These are phyloP conservation scores for Tuber indicum DNA, from an alignment of 495 filamentous ascomycete species.

Conservation along the genomic window DNA sequence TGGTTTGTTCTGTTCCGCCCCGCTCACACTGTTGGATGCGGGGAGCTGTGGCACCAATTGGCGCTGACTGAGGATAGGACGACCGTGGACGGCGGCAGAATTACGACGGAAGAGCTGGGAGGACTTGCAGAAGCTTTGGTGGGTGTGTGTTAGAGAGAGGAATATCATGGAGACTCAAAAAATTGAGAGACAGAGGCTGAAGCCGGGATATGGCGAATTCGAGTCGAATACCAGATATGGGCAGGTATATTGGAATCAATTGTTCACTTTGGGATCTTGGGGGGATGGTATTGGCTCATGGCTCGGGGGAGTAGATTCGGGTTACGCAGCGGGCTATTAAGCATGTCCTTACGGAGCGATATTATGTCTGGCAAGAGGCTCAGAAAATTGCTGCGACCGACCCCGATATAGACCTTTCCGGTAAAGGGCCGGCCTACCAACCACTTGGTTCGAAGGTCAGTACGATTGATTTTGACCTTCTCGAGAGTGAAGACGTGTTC, in stretches of 20 bases:
- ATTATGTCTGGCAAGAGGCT: slow-evolving; percentile 85
- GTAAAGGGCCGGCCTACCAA: slow-evolving; percentile 48
- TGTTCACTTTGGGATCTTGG: not conserved
- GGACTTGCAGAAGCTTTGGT: slow-evolving; percentile 88
- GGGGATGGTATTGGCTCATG: not conserved
- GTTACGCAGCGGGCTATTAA: slow-evolving; percentile 71
- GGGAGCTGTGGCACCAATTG: not conserved
- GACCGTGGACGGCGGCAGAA: slow-evolving; percentile 81
- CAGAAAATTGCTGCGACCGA: slow-evolving; percentile 61
- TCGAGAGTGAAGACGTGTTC: not conserved
- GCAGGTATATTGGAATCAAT: slow-evolving; percentile 50
- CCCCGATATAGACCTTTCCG: slow-evolving; percentile 56
- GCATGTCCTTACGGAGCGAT: slow-evolving; percentile 77
- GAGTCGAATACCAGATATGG: slow-evolving; percentile 56
- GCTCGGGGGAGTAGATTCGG: slow-evolving; percentile 48
- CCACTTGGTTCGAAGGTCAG: slow-evolving; percentile 42
- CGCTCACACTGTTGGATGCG: not conserved
- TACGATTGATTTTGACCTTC: not conserved
- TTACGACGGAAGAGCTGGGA: slow-evolving; percentile 86
- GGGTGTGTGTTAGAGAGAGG: slow-evolving; percentile 85
- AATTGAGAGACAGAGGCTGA: slow-evolving; percentile 57
- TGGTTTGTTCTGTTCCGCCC: slow-evolving; percentile 48
- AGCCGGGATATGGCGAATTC: slow-evolving; percentile 60
- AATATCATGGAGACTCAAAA: slow-evolving; percentile 79
- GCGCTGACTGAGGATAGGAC: slow-evolving; percentile 49